phyloP scores from a whole-genome alignment of 495 filamentous ascomycete genomes.

The Jackrogersella minutella region DNA sequence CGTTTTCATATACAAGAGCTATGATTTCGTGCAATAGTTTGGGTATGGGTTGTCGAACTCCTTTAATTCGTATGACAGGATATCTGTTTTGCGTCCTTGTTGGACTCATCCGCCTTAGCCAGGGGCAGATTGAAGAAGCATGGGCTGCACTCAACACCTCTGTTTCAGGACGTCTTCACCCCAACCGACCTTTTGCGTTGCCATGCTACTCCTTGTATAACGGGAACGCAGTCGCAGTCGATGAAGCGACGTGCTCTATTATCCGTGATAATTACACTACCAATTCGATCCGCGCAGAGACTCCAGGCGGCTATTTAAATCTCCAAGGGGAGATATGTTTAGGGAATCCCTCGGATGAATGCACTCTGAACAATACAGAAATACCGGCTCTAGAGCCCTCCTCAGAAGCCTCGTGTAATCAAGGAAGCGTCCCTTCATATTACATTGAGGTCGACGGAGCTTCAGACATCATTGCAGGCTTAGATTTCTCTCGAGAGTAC shows the following conservation, averaged over 20 bases:
- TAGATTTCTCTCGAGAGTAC: slow-evolving; percentile 56
- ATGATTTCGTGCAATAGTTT: not conserved
- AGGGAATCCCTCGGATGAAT: slow-evolving; percentile 49
- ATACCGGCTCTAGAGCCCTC: slow-evolving; percentile 33
- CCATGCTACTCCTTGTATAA: slow-evolving; percentile 50
- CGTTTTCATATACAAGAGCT: too few species aligned
- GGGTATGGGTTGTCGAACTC: not conserved
- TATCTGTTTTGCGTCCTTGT: not conserved
- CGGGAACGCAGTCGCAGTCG: slow-evolving; percentile 34
- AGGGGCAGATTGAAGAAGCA: slow-evolving; percentile 4
- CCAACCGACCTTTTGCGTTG: slow-evolving; percentile 34
- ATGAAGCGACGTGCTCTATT: slow-evolving; percentile 40
- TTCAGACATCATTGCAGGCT: slow-evolving; percentile 49
- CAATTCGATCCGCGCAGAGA: slow-evolving; percentile 41
- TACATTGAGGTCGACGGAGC: slow-evolving; percentile 56
- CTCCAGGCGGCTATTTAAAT: slow-evolving; percentile 49
- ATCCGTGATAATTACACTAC: slow-evolving; percentile 48
- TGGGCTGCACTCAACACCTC: slow-evolving; percentile 37
- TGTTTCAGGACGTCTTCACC: slow-evolving; percentile 36
- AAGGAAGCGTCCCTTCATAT: slow-evolving; percentile 51
- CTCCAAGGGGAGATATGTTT: slow-evolving; percentile 51
- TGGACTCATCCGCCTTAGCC: not conserved
- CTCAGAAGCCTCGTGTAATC: slow-evolving; percentile 36
- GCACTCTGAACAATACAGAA: slow-evolving; percentile 46
- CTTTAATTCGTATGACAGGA: not conserved